A percentile compares a stretch with the other conserved stretches of the same genome.
These are phyloP conservation scores for Pichia exigua DNA, from an alignment of 805 yeast species.

Conservation along the genomic window DNA sequence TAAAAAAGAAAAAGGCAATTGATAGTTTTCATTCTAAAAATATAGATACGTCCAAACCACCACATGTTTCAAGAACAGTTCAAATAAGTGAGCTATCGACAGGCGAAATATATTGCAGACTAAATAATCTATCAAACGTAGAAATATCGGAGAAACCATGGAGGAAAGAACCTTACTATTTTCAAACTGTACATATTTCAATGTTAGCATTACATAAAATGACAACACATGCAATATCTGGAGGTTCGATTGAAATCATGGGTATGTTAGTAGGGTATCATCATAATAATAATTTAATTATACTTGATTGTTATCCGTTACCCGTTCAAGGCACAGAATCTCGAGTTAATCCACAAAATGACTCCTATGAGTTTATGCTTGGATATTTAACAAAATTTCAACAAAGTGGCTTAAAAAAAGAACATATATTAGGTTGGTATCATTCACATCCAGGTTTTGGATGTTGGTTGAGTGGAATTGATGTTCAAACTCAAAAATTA, in stretches of 20 bases:
- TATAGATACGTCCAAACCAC: neutral
- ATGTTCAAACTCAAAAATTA: constrained; percentile 79
- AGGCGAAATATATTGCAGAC: neutral
- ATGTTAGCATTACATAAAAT: constrained; percentile 67
- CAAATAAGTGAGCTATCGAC: neutral
- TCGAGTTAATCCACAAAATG: constrained; percentile 87
- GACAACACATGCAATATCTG: constrained; percentile 71
- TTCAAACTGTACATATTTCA: constrained; percentile 56
- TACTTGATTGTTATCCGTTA: constrained; percentile 74
- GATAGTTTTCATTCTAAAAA: neutral
- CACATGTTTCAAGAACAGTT: neutral
- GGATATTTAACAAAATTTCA: constrained; percentile 57
- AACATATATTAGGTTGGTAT: constrained; percentile 92
- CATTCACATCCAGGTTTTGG: constrained; percentile 97
- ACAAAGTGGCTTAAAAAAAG: constrained; percentile 37
- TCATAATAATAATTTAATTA: constrained; percentile 45
- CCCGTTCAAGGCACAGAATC: constrained; percentile 98
- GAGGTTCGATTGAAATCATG: constrained; percentile 89
- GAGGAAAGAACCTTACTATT: constrained; percentile 51
- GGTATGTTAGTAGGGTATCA: constrained; percentile 85
- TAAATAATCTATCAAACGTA: neutral
- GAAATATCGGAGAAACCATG: constrained; percentile 27
- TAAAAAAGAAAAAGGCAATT: neutral
- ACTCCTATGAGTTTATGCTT: constrained; percentile 93
- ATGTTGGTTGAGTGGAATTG: constrained; percentile 91